Base-by-base conservation (phyloP, 1,139 yeast genomes). In the Yamadazyma sp. region DNA sequence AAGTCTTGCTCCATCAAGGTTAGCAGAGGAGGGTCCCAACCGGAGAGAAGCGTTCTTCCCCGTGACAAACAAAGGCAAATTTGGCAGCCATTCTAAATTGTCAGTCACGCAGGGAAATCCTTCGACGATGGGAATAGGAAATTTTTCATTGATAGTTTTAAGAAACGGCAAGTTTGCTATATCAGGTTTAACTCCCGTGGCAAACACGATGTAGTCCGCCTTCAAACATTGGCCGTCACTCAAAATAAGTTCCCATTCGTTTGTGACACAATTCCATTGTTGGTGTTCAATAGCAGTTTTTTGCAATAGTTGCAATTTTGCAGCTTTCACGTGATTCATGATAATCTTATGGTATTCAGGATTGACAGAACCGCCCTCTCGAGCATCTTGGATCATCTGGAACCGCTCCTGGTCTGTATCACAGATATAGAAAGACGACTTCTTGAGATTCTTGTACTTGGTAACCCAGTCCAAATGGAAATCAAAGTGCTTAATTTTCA, bases 391-490 rank as follows among this genome's bases (percentile, higher is more conserved):
- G 26, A 71, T 66, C 68, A 70, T 69, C 15, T 68, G 56, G 28
- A 50, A 52, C 31, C 76, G 47, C 41, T 70, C 76, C 37, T 63
- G 63, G 41, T 72, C 76, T 0, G 71, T 62, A 29, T 70, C 76
- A 40, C 57, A 54, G 45, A 69, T 64, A 53, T 70, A 71, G 35
- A 72, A 71, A 1, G 70, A 64, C 1, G 73, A 65, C 40, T 67
- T 67, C 44, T 66, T 67, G 21, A 67, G 67, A 38, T 67, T 68
- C 44, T 66, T 66, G 47, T 70, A 73, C 45, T 73, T 73, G 14
- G 78, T 68, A n/a, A 72, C 77, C 78, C 78, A 73, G 42, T 73
- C 78, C 33, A 73, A 54, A 45, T 71, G 76, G 48, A 72, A 72
- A 44, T 73, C 78, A 52, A 73, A 72, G 45, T 73, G 78, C 48